Conservation (phyloP, 73 alveolate species). For the Halteria grandinella region DNA sequence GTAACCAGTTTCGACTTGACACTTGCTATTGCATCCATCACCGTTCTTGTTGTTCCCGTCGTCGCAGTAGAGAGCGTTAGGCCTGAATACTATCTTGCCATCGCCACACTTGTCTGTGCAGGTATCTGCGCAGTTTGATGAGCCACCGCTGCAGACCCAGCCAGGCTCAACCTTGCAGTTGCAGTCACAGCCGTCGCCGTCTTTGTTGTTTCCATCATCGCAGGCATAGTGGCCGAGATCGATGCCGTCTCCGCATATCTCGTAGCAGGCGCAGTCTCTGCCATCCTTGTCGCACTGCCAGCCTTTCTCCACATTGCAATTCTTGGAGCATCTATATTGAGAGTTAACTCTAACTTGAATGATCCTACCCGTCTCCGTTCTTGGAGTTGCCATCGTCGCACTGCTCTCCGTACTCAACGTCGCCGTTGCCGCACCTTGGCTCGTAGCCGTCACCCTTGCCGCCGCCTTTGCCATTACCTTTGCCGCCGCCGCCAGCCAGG, state of each 20-base stretch:
- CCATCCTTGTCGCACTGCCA: conserved; percentile 11
- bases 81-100: conserved; percentile 59
- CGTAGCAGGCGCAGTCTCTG: conserved; percentile 28
- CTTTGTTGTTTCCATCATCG: conserved; percentile 60
- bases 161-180: conserved; percentile 63
- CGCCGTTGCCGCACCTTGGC: too few species aligned
- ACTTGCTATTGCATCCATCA: conserved; percentile 73
- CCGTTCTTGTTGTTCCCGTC: conserved; percentile 75
- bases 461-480: too few species aligned
- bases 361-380: conserved; percentile 45
- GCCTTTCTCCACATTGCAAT: conserved; percentile 58
- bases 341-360: not conserved
- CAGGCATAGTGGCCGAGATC: conserved; percentile 19
- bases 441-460: too few species aligned
- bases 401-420: not conserved
- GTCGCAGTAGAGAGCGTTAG: conserved; percentile 69
- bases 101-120: conserved; percentile 75
- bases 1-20: conserved; percentile 65
- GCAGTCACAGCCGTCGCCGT: conserved; percentile 61
- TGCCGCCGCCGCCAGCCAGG: too few species aligned
- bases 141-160: conserved; percentile 50
- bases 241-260: conserved; percentile 58
- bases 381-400: conserved; percentile 45
- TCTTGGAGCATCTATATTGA: conserved; percentile 37
- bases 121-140: conserved; percentile 33